Evolutionary conservation across 2,329 filamentous ascomycete species (phyloP).

Genomic region (Cadophora luteo-olivacea): DNA sequence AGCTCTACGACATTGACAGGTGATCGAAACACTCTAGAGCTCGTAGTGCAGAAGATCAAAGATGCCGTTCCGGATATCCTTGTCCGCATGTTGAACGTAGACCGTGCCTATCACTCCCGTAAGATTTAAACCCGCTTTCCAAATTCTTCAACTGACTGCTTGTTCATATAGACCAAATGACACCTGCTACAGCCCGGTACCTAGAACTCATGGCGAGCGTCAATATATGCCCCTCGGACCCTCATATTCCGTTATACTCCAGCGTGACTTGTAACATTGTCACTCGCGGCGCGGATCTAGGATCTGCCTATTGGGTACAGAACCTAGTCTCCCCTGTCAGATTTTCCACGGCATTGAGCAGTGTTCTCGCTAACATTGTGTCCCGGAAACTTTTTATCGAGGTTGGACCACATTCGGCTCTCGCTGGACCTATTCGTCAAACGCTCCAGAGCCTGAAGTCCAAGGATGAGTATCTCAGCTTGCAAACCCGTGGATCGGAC

Average conservation of each 20-base stretch:
- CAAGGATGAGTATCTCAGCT: slow-evolving; percentile 21
- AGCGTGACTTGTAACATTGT: slow-evolving; percentile 27
- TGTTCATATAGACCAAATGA: too few relatives aligned
- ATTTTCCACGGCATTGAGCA: slow-evolving; percentile 27
- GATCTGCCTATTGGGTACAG: slow-evolving; percentile 50
- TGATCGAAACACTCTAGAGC: slow-evolving; percentile 27
- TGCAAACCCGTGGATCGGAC: slow-evolving; percentile 23
- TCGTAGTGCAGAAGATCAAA: slow-evolving; percentile 22
- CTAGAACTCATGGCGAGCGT: too few relatives aligned
- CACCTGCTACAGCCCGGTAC: too few relatives aligned
- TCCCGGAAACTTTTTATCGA: slow-evolving; percentile 25
- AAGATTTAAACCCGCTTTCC: slow-evolving; percentile 33
- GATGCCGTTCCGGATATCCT: slow-evolving; percentile 37
- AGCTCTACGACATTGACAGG: slow-evolving; percentile 39
- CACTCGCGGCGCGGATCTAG: slow-evolving; percentile 6
- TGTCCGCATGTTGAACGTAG: slow-evolving; percentile 34
- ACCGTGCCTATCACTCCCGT: slow-evolving; percentile 42
- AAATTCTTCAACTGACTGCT: too few relatives aligned
- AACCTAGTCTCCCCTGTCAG: slow-evolving; percentile 30
- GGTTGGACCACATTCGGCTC: slow-evolving; percentile 35
- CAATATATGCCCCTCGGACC: background rate
- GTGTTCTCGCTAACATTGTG: background rate
- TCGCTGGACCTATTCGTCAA: slow-evolving; percentile 37
- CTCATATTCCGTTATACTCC: slow-evolving; percentile 26
- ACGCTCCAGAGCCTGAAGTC: slow-evolving; percentile 23